Evolutionary conservation across 2,329 filamentous ascomycete species (phyloP).

Genomic region (Exophiala calicioides): DNA sequence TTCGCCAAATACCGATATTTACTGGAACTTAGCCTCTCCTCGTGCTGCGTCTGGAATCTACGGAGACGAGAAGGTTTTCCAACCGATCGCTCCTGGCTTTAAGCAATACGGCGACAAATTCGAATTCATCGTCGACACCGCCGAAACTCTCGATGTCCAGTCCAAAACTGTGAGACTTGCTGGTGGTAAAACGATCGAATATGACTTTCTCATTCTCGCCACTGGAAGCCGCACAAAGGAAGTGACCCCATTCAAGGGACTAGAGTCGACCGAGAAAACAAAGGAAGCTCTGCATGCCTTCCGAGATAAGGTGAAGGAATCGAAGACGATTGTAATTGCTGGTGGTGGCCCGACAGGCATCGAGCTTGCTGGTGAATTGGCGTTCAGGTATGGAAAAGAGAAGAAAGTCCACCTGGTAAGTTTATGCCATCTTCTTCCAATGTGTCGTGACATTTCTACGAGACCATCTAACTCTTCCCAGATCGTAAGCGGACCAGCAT

Average conservation of each 20-base stretch:
- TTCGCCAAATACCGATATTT: slow-evolving; percentile 10
- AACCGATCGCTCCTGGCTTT: slow-evolving; percentile 11
- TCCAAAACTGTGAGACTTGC: too few relatives aligned
- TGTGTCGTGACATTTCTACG: too few relatives aligned
- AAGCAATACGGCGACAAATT: slow-evolving; percentile 9
- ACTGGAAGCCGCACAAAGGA: slow-evolving; percentile 21
- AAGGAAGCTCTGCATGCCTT: slow-evolving; percentile 26
- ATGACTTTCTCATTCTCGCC: slow-evolving; percentile 31
- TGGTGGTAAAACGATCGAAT: slow-evolving; percentile 23
- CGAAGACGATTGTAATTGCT: slow-evolving; percentile 36
- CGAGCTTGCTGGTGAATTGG: slow-evolving; percentile 38
- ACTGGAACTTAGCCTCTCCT: slow-evolving; percentile 16
- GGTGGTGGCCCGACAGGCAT: slow-evolving; percentile 40
- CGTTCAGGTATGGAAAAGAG: slow-evolving; percentile 18
- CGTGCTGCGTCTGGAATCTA: slow-evolving; percentile 6
- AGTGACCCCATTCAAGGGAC: slow-evolving; percentile 27
- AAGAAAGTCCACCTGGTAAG: slow-evolving; percentile 25
- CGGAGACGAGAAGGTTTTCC: slow-evolving; percentile 13
- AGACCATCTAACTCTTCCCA: slow-evolving; percentile 1
- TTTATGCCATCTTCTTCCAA: too few relatives aligned
- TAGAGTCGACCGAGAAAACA: slow-evolving; percentile 24
- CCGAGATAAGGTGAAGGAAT: slow-evolving; percentile 23
- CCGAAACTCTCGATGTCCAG: too few relatives aligned
- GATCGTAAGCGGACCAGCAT: slow-evolving; percentile 1
- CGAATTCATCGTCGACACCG: too few relatives aligned